Evolutionary conservation across 148 eudicot genomes (phyloP).

Genomic region (Rhododendron ovatum): DNA sequence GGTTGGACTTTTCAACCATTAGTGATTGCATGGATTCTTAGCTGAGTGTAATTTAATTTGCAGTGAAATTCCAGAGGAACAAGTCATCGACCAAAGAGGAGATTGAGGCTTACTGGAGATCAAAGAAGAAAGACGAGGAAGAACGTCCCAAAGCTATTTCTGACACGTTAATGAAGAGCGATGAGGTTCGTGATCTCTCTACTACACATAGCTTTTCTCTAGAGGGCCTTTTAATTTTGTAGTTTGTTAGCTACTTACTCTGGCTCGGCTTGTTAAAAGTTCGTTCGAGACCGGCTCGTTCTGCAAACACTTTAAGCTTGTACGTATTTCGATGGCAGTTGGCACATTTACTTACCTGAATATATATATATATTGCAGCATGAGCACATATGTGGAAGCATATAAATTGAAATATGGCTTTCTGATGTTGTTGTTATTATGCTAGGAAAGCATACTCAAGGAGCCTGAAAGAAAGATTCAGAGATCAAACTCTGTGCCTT

Average conservation of each 20-base stretch:
- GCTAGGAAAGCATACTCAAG: conserved; percentile 11
- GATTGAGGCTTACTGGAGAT: conserved; percentile 68
- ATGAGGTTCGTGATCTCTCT: conserved; percentile 8
- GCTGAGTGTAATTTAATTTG: background rate
- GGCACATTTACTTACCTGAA: background rate
- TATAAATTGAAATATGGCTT: background rate
- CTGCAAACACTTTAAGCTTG: background rate
- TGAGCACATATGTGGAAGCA: background rate
- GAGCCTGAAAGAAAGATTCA: conserved; percentile 17
- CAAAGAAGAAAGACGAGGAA: conserved; percentile 49
- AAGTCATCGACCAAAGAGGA: conserved; percentile 56
- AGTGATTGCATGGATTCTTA: background rate
- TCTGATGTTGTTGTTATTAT: background rate
- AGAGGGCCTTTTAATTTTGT: too few species aligned
- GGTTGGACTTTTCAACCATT: too few species aligned
- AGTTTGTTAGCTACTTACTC: background rate
- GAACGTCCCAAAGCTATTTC: conserved; percentile 38
- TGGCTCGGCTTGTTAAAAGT: background rate
- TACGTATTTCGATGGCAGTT: background rate
- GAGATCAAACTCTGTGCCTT: conserved; percentile 25
- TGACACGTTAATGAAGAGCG: conserved; percentile 13
- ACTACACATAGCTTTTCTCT: background rate
- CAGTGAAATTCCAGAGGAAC: conserved; percentile 55
- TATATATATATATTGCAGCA: background rate
- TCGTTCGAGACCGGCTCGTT: background rate